phyloP scores from a whole-genome alignment of 495 filamentous ascomycete genomes.

The Aspergillus ostianus region DNA sequence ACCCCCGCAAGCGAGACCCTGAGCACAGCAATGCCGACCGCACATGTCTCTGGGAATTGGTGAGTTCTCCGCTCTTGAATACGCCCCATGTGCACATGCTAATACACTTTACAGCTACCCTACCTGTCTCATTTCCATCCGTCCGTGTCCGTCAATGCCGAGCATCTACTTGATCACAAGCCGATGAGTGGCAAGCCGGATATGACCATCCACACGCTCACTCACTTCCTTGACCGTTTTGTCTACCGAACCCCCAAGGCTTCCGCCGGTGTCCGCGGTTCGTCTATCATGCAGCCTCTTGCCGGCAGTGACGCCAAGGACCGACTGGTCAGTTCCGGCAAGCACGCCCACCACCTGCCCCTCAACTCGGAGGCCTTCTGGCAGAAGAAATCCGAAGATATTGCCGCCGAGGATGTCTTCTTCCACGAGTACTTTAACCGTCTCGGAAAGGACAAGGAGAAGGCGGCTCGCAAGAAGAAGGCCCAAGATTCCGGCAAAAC shows the following conservation, averaged over 20 bases:
- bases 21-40: constrained; percentile 85
- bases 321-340: constrained; percentile 62
- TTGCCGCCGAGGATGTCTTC: constrained; percentile 90
- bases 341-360: constrained; percentile 41
- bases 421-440: constrained; percentile 95
- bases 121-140: constrained; percentile 86
- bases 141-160: constrained; percentile 85
- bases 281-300: constrained; percentile 94
- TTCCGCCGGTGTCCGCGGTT: constrained; percentile 57
- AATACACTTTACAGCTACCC: constrained; percentile 50
- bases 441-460: constrained; percentile 68
- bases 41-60: constrained; percentile 90
- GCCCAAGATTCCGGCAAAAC: constrained; percentile 37
- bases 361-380: constrained; percentile 91
- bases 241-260: constrained; percentile 90
- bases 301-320: constrained; percentile 61
- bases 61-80: constrained; percentile 32
- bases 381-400: constrained; percentile 81
- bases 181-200: constrained; percentile 84
- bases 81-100: constrained; percentile 6
- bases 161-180: constrained; percentile 61
- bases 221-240: constrained; percentile 95
- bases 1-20: constrained; percentile 86
- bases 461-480: constrained; percentile 49
- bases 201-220: constrained; percentile 79